Conservation (phyloP, 768 basidiomycete genomes). For the Naematelia aurantialba region DNA sequence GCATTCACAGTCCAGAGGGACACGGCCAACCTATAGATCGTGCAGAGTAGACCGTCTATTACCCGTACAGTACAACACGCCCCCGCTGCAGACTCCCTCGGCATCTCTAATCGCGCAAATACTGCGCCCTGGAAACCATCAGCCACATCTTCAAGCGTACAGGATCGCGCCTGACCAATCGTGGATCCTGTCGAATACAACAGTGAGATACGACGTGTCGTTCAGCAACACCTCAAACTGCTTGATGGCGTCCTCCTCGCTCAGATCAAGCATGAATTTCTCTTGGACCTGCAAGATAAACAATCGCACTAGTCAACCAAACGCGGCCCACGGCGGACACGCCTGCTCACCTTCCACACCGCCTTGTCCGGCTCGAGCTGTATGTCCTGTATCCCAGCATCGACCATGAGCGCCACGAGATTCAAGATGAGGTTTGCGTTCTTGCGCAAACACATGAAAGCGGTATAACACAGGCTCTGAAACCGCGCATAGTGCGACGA, state of each 20-base stretch:
- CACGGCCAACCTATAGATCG: no score
- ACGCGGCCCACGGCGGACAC: no score
- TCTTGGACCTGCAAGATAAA: conserved; percentile 96
- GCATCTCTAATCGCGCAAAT: conserved; percentile 33
- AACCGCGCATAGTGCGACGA: conserved; percentile 95
- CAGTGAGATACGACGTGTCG: conserved; percentile 90
- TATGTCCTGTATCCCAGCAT: conserved; percentile 96
- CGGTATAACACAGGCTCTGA: conserved; percentile 96
- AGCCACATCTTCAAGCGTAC: no score
- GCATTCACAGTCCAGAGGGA: not conserved
- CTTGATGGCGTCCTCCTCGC: conserved; percentile 95
- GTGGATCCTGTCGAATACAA: conserved; percentile 89
- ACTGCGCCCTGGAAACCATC: conserved; percentile 42
- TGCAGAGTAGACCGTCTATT: no score
- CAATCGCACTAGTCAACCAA: conserved; percentile 53
- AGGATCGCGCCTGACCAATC: conserved; percentile 45
- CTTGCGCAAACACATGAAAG: conserved; percentile 91
- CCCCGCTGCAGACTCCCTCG: not conserved
- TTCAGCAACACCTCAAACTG: conserved; percentile 90
- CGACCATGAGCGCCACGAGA: conserved; percentile 92
- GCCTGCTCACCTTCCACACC: conserved; percentile 52
- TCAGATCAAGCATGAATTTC: conserved; percentile 89
- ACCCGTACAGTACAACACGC: no score
- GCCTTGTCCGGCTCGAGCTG: conserved; percentile 61
- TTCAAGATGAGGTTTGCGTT: conserved; percentile 96